A percentile compares a stretch with the other conserved stretches of the same genome.
Conservation (phyloP, 2,329 filamentous ascomycete species). For the Tolypocladium album region DNA sequence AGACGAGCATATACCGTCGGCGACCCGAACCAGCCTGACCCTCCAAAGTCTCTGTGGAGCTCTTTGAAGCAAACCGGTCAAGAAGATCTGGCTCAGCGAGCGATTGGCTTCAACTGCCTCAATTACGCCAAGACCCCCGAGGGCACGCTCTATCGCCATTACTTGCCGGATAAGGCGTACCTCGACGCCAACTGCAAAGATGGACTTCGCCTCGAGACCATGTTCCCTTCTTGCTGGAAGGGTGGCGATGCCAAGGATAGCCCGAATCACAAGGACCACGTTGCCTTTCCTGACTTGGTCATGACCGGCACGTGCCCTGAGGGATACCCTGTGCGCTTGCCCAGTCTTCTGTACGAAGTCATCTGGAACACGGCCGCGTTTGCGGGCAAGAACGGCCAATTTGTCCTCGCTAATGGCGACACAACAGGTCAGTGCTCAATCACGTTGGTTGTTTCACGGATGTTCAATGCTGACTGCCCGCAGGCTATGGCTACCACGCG, state of each 20-base stretch:
- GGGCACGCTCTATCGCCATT: slow-evolving; percentile 69
- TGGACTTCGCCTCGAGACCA: slow-evolving; percentile 72
- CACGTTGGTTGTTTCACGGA: neutral
- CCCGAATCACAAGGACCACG: slow-evolving; percentile 49
- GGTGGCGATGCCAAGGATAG: slow-evolving; percentile 51
- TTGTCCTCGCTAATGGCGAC: slow-evolving; percentile 71
- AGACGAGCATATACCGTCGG: slow-evolving; percentile 61
- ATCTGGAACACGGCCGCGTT: slow-evolving; percentile 70
- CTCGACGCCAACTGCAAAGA: slow-evolving; percentile 74
- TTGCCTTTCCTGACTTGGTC: slow-evolving; percentile 69
- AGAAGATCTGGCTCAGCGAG: slow-evolving; percentile 62
- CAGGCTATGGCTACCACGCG: slow-evolving; percentile 65
- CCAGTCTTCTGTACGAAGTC: slow-evolving; percentile 74
- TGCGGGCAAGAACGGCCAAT: slow-evolving; percentile 50
- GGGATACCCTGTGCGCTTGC: slow-evolving; percentile 55
- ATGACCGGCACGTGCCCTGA: slow-evolving; percentile 67
- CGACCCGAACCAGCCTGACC: slow-evolving; percentile 53
- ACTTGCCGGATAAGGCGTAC: slow-evolving; percentile 67
- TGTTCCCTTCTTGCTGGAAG: slow-evolving; percentile 88
- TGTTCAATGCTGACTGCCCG: slow-evolving; percentile 1
- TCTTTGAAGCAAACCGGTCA: slow-evolving; percentile 53
- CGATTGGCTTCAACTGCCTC: slow-evolving; percentile 89
- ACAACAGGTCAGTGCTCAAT: slow-evolving; percentile 45
- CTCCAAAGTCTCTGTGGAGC: slow-evolving; percentile 60
- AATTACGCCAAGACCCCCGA: slow-evolving; percentile 63